Percentiles rank a stretch among this genome's conserved stretches.
phyloP scores from a whole-genome alignment of 1,139 yeast genomes.

The Sugiyamaella castrensis region DNA sequence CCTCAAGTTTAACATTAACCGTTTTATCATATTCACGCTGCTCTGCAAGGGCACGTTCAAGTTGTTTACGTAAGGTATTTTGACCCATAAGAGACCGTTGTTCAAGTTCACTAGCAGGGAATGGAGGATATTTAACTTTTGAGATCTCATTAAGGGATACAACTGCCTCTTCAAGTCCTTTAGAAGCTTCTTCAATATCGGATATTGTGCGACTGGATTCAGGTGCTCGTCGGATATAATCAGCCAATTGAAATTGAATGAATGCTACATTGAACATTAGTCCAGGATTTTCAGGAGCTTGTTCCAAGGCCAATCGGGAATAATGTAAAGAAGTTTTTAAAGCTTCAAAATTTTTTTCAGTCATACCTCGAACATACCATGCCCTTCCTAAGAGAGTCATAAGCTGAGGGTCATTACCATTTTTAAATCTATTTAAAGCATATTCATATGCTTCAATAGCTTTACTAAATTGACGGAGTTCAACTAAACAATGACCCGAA shows the following conservation, averaged over 20 bases:
- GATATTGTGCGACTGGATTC: constrained; percentile 57
- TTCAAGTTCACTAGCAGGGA: constrained; percentile 72
- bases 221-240: constrained; percentile 64
- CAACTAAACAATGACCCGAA: constrained; percentile 83
- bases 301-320: constrained; percentile 55
- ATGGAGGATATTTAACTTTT: constrained; percentile 61
- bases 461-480: constrained; percentile 74
- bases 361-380: constrained; percentile 79
- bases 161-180: constrained; percentile 64
- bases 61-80: constrained; percentile 67
- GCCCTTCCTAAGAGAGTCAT: constrained; percentile 79
- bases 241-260: constrained; percentile 84
- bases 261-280: constrained; percentile 78
- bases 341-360: constrained; percentile 61
- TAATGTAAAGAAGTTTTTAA: constrained; percentile 62
- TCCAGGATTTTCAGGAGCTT: constrained; percentile 35
- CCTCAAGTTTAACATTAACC: constrained; percentile 60
- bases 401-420: constrained; percentile 61
- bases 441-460: constrained; percentile 88
- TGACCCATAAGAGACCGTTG: constrained; percentile 84
- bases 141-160: constrained; percentile 58
- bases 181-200: constrained; percentile 58
- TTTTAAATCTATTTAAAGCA: constrained; percentile 65
- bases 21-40: constrained; percentile 66
- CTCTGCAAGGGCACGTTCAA: constrained; percentile 66